These are phyloP conservation scores for Neoscytalidium dimidiatum DNA, from an alignment of 2,329 filamentous ascomycete genomes.

Conservation along the genomic window DNA sequence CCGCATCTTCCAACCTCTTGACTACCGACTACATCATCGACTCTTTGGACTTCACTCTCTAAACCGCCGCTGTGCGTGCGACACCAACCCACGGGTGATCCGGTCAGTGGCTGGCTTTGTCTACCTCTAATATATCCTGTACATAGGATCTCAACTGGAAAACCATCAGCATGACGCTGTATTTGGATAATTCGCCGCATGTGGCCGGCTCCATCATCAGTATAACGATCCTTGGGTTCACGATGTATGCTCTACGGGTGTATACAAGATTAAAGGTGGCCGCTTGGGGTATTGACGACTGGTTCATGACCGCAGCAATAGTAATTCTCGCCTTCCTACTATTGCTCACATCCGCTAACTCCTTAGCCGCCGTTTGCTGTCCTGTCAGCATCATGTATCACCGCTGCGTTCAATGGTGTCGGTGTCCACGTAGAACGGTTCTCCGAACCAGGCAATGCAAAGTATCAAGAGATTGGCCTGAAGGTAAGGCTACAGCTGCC, in stretches of 20 bases:
- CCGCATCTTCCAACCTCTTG: not conserved
- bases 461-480: constrained; percentile 26
- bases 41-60: not conserved
- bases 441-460: constrained; percentile 22
- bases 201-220: constrained; percentile 27
- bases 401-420: constrained; percentile 34
- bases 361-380: constrained; percentile 29
- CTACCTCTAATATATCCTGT: not conserved
- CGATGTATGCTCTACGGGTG: constrained; percentile 24
- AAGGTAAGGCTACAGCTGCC: constrained; percentile 9
- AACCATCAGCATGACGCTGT: not conserved
- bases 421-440: constrained; percentile 33
- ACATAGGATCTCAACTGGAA: not conserved
- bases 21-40: not conserved
- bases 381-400: constrained; percentile 30
- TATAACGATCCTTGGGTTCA: constrained; percentile 23
- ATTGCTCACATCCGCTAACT: constrained; percentile 12
- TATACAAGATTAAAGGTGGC: constrained; percentile 25
- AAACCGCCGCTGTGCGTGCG: not conserved
- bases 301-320: constrained; percentile 29
- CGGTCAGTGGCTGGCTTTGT: not conserved
- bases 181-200: constrained; percentile 22
- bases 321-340: constrained; percentile 1
- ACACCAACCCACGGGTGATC: not conserved
- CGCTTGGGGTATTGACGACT: constrained; percentile 34